A percentile compares a stretch with the other conserved stretches of the same genome.
phyloP scores from a whole-genome alignment of 176 grass and related monocot genomes.

The Saccharum officinarum region DNA sequence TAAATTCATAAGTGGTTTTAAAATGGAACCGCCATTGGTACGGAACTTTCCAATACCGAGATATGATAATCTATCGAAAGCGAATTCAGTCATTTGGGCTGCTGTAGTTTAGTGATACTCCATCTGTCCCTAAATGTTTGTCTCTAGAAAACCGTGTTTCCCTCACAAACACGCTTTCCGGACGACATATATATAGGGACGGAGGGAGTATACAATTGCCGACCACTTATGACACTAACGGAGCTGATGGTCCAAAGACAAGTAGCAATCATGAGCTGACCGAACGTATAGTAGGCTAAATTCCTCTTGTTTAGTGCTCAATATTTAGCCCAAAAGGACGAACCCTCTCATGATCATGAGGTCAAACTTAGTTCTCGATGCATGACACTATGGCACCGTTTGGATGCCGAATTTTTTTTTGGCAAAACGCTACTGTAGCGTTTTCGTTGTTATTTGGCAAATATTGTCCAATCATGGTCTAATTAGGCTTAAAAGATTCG shows the following conservation, averaged over 20 bases:
- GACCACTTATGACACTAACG: background rate
- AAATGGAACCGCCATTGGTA: too few species aligned
- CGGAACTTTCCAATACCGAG: too few species aligned
- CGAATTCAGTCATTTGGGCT: background rate
- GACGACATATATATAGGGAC: too few species aligned
- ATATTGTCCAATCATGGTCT: too few species aligned
- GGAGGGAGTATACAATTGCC: constrained; percentile 33
- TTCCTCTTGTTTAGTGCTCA: constrained; percentile 34
- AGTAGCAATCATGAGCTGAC: constrained; percentile 33
- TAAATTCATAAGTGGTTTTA: too few species aligned
- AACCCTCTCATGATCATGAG: background rate
- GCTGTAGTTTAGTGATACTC: constrained; percentile 21
- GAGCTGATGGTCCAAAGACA: constrained; percentile 25
- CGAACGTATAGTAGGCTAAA: constrained; percentile 1
- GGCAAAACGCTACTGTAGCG: too few species aligned
- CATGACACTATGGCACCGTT: background rate
- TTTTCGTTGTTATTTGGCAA: too few species aligned
- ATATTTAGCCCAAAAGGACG: constrained; percentile 24
- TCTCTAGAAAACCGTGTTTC: too few species aligned
- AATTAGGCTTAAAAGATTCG: too few species aligned
- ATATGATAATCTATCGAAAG: background rate
- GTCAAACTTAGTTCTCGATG: constrained; percentile 43
- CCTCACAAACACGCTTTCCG: too few species aligned
- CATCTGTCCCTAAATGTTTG: too few species aligned
- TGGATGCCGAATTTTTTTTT: too few species aligned